Conservation (phyloP, 257 asterid genomes). For the Solanum gracilifrons region DNA sequence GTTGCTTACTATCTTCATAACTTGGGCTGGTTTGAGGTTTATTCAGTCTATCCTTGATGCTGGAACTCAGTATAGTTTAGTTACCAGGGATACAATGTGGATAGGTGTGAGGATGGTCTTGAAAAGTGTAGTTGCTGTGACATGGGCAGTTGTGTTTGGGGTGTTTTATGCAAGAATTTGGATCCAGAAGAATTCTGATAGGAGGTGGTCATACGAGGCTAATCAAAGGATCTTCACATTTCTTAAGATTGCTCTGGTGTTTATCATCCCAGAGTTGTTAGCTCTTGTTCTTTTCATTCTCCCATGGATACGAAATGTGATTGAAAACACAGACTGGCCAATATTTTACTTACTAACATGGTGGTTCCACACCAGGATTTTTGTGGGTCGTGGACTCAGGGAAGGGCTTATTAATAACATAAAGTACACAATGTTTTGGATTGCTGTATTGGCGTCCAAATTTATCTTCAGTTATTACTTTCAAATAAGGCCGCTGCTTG, state of each 20-base stretch:
- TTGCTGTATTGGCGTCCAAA: constrained; percentile 50
- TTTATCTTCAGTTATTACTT: constrained; percentile 70
- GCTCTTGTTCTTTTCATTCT: constrained; percentile 56
- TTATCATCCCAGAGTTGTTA: constrained; percentile 62
- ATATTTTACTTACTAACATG: constrained; percentile 52
- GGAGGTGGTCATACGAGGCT: constrained; percentile 65
- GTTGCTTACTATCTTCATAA: constrained; percentile 73
- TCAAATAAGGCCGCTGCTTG: constrained; percentile 79
- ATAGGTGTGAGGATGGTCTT: constrained; percentile 79
- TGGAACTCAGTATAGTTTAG: constrained; percentile 93
- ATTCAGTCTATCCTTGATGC: constrained; percentile 85
- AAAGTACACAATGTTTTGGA: constrained; percentile 69
- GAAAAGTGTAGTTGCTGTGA: constrained; percentile 65
- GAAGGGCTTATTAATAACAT: constrained; percentile 83
- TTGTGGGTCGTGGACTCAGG: constrained; percentile 84
- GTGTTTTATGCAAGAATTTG: constrained; percentile 76
- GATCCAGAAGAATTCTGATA: constrained; percentile 68
- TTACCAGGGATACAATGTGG: constrained; percentile 62
- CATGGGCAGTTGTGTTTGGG: constrained; percentile 70
- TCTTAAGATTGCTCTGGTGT: constrained; percentile 71
- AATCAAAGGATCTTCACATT: constrained; percentile 46
- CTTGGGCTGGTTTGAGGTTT: constrained; percentile 90
- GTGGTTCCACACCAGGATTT: constrained; percentile 78
- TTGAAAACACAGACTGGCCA: constrained; percentile 63
- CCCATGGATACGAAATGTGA: constrained; percentile 75